phyloP scores from a whole-genome alignment of 176 grass and related monocot genomes.

The Puya raimondii region DNA sequence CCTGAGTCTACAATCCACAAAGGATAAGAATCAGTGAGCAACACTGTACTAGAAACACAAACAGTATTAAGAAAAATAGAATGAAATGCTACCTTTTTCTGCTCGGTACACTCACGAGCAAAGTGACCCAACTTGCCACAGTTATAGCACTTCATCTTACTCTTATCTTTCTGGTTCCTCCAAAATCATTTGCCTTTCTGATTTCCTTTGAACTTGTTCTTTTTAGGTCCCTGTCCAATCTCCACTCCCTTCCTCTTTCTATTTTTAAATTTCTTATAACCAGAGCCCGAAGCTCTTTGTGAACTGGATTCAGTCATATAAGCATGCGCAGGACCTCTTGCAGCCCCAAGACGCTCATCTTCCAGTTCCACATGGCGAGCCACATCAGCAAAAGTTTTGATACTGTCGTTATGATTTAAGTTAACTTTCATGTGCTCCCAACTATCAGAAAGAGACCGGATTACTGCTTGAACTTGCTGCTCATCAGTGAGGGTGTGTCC shows the following conservation, averaged over 20 bases:
- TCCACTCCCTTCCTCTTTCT: too few relatives aligned
- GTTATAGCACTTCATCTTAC: too few relatives aligned
- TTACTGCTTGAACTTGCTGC: slow-evolving; percentile 8
- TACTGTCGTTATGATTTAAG: slow-evolving; percentile 4
- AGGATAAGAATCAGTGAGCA: too few relatives aligned
- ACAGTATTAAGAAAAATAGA: not conserved
- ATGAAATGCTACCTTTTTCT: not conserved
- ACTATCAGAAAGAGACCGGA: not conserved
- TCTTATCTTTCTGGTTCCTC: not conserved
- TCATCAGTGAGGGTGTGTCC: not conserved
- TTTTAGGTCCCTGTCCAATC: too few relatives aligned
- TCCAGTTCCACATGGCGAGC: too few relatives aligned
- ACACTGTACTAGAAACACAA: too few relatives aligned
- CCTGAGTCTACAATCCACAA: too few relatives aligned
- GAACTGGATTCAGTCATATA: not conserved
- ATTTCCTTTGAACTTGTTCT: too few relatives aligned
- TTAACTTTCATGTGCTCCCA: slow-evolving; percentile 4
- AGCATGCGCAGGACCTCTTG: not conserved
- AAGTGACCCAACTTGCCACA: too few relatives aligned
- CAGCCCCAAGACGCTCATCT: too few relatives aligned
- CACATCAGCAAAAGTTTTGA: slow-evolving; percentile 9
- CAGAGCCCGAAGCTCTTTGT: not conserved
- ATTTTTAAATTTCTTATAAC: too few relatives aligned
- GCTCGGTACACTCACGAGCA: not conserved
- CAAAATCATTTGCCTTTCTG: not conserved